phyloP scores from a whole-genome alignment of 208 protist species.

The Entamoeba nuttalli region DNA sequence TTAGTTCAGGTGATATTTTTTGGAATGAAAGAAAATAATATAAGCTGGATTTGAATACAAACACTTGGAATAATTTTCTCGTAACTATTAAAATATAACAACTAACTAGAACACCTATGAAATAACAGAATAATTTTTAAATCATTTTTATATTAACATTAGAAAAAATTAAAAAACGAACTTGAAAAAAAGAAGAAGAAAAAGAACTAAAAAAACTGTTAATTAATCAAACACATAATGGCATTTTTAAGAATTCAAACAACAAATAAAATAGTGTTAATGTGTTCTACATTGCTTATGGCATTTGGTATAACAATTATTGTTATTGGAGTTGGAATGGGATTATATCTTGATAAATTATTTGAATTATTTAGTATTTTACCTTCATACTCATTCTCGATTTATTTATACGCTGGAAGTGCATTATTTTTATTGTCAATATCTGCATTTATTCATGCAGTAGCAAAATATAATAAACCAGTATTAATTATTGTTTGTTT shows the following conservation, averaged over 20 bases:
- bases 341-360: background rate
- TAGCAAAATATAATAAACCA: background rate
- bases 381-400: background rate
- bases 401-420: background rate
- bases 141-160: too few relatives aligned
- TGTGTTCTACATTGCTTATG: background rate
- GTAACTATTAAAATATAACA: too few relatives aligned
- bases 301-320: background rate
- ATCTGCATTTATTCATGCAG: background rate
- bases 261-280: background rate
- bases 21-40: too few relatives aligned
- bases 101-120: too few relatives aligned
- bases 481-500: background rate
- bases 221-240: background rate
- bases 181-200: background rate
- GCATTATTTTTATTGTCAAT: background rate
- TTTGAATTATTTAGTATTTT: background rate
- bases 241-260: background rate
- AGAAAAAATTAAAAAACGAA: too few relatives aligned
- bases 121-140: too few relatives aligned
- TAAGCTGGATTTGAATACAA: too few relatives aligned
- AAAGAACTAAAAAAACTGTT: background rate
- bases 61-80: too few relatives aligned
- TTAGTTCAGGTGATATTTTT: too few relatives aligned
- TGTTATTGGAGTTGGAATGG: background rate